Percentiles rank a stretch among this genome's conserved stretches.
phyloP scores from a whole-genome alignment of 192 early-diverging fungal genomes.

The Entrophospora sp. region DNA sequence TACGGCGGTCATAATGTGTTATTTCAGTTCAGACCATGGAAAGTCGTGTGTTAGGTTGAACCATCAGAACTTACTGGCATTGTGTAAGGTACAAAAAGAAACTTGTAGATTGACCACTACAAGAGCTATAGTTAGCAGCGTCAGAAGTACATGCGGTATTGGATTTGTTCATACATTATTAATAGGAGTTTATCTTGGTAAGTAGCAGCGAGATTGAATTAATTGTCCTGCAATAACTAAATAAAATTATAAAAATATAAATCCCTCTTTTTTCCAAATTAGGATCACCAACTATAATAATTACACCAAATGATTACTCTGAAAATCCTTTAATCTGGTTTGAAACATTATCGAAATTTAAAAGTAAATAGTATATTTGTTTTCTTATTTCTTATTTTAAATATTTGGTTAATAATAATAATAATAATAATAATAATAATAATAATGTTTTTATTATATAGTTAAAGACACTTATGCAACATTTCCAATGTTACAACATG shows the following conservation, averaged over 20 bases:
- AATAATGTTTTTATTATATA: too few relatives aligned
- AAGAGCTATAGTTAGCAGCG: constrained; percentile 34
- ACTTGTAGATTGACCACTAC: constrained; percentile 47
- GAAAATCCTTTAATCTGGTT: constrained; percentile 31
- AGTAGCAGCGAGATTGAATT: too few relatives aligned
- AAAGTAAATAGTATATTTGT: constrained; percentile 23
- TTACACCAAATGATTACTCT: constrained; percentile 24
- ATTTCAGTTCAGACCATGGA: constrained; percentile 41
- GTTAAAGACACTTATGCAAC: constrained; percentile 64
- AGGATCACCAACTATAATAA: constrained; percentile 36
- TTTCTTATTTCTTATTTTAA: background rate
- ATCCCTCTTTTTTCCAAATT: background rate
- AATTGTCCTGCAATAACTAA: too few relatives aligned
- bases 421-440: too few relatives aligned
- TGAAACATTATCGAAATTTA: constrained; percentile 28
- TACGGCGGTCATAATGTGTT: constrained; percentile 51
- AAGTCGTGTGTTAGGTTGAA: constrained; percentile 36
- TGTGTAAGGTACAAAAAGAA: constrained; percentile 53
- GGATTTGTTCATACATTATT: constrained; percentile 33
- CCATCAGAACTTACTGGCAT: constrained; percentile 46
- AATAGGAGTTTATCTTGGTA: constrained; percentile 34
- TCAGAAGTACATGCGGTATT: constrained; percentile 29
- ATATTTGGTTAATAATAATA: too few relatives aligned
- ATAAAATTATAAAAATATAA: too few relatives aligned
- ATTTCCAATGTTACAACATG: constrained; percentile 52